Evolutionary conservation across 306 rosid genomes (phyloP).

Genomic region (Crotalaria pallida): DNA sequence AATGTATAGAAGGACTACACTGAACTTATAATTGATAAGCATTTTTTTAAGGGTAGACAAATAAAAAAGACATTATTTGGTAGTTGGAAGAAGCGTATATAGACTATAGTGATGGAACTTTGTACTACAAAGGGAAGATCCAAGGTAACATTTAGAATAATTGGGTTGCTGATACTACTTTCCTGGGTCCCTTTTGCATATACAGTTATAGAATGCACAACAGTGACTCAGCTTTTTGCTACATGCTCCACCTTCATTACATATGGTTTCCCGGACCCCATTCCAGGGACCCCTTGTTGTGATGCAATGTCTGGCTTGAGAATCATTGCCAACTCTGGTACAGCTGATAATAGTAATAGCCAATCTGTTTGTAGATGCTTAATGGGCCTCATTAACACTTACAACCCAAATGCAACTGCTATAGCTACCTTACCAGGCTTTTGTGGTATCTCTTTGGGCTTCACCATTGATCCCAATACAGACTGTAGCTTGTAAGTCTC

Average conservation of each 20-base stretch:
- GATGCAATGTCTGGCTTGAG: conserved; percentile 41
- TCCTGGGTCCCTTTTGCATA: neutral
- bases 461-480: conserved; percentile 38
- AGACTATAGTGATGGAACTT: neutral
- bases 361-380: conserved; percentile 42
- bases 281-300: conserved; percentile 48
- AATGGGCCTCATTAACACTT: conserved; percentile 37
- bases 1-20: neutral
- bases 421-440: conserved; percentile 48
- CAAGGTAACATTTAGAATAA: conserved; percentile 17
- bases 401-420: conserved; percentile 38
- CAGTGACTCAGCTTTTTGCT: conserved; percentile 30
- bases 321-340: conserved; percentile 16
- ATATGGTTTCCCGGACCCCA: conserved; percentile 46
- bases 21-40: neutral
- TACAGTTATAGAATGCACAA: conserved; percentile 39
- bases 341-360: neutral
- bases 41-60: neutral
- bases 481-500: conserved; percentile 34
- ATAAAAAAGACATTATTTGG: neutral
- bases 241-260: conserved; percentile 45
- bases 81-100: neutral
- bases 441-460: conserved; percentile 59
- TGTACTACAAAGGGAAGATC: conserved; percentile 19
- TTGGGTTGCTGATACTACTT: conserved; percentile 17